phyloP scores from a whole-genome alignment of 768 basidiomycete genomes.

The Tylopilus plumbeoviolaceoides region DNA sequence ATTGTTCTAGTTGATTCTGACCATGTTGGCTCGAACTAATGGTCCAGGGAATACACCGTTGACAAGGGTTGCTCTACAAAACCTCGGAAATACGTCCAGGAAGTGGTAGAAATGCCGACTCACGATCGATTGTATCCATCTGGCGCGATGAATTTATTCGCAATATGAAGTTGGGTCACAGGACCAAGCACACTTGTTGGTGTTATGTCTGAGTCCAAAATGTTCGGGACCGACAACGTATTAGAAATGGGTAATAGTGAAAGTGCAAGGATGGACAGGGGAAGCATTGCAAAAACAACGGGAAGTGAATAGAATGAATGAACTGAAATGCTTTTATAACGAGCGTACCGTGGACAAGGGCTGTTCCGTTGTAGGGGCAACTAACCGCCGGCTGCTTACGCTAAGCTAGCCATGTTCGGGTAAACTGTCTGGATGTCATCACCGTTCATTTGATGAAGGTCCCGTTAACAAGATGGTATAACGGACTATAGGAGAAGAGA shows the following conservation, averaged over 20 bases:
- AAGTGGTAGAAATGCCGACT: not conserved
- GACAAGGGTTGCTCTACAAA: constrained; percentile 38
- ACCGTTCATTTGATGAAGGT: not conserved
- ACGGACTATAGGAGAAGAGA: not conserved
- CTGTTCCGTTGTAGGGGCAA: not conserved
- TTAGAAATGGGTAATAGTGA: constrained; percentile 5
- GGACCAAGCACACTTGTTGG: constrained; percentile 15
- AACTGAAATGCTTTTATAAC: constrained; percentile 9
- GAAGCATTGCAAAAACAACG: constrained; percentile 1
- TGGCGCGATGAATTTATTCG: constrained; percentile 39
- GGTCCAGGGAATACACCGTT: constrained; percentile 46
- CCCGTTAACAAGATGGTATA: not conserved
- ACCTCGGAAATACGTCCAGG: not conserved
- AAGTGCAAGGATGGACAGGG: constrained; percentile 4
- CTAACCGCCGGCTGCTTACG: not conserved
- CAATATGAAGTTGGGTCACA: constrained; percentile 28
- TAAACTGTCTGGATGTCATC: not conserved
- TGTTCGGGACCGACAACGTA: not conserved
- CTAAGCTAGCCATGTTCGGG: not conserved
- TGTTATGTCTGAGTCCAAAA: not conserved
- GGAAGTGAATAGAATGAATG: not conserved
- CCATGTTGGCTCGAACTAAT: constrained; percentile 40
- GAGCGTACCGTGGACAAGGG: not conserved
- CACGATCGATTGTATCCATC: constrained; percentile 46
- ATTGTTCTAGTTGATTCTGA: not conserved